Evolutionary conservation across 2,329 filamentous ascomycete species (phyloP), one percentile per base, ranked within the genome.

Genomic region (Hypoxylon sp.): DNA sequence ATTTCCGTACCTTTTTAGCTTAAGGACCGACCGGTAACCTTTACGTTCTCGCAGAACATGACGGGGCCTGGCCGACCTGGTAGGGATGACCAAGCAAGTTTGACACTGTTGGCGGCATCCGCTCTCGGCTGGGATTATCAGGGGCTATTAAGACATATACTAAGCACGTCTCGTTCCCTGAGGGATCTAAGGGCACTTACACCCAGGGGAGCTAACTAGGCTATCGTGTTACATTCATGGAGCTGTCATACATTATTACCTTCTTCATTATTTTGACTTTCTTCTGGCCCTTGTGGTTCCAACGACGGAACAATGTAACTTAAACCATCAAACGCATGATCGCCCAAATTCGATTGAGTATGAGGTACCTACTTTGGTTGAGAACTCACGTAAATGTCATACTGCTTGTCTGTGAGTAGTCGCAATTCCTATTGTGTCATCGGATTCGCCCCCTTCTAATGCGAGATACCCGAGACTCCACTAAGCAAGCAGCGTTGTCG

Each of bases 41-140:
- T 46, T 40, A 40, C 46, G 48, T 42, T 17, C 25, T 37, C 1
- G 20, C 6, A 77, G 74, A 75, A 77, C 30, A 74, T 64, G 57
- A 68, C 68, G 77, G 84, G 83, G 0, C 82, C 83, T 2, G 84
- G 83, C 2, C 77, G 83, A 13, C 82, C 83, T 0, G 83, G 83
- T 0, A 77, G 84, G 11, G 81, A 85, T 10, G 78, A 85, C 57
- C 84, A 86, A 71, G 82, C 82, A 0, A 84, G 84, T 66, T 68
- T 86, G 13, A 84, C 80, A 2, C 87, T 81, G 72, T 1, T 77
- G 42, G 83, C 84, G 5, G 84, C 84, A 7, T 71, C 74, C 2
- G 78, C 76, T 2, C 64, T 83, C 7, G 82, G 82, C 0, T 85
- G 83, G 82, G 80, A 82, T 44, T 64, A 64, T 25, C 54, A 48